Evolutionary conservation across 202 grass and related monocot genomes (phyloP).

Genomic region (Thinopyrum obtusiflorum): DNA sequence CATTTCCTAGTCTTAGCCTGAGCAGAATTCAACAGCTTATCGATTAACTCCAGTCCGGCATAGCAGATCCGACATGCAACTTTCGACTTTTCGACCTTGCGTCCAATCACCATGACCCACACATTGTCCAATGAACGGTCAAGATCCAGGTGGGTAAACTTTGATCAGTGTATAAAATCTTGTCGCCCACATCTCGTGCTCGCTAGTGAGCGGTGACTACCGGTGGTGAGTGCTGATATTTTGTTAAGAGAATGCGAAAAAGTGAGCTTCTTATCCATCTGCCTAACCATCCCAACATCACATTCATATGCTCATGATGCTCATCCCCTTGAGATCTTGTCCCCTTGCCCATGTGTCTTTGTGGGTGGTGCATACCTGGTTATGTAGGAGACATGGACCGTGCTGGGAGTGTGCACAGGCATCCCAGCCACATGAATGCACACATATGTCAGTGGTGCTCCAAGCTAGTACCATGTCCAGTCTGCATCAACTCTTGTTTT

Average conservation of each 20-base stretch:
- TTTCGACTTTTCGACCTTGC: neutral
- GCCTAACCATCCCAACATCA: conserved; percentile 35
- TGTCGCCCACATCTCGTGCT: conserved; percentile 16
- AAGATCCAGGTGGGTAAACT: conserved; percentile 18
- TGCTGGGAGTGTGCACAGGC: conserved; percentile 13
- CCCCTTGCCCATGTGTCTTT: conserved; percentile 8
- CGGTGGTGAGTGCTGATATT: neutral
- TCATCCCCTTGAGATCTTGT: conserved; percentile 27
- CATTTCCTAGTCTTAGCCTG: conserved; percentile 17
- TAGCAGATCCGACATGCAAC: neutral
- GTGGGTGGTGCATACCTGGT: conserved; percentile 30
- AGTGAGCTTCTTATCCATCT: conserved; percentile 27
- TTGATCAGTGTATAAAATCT: conserved; percentile 10
- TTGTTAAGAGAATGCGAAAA: conserved; percentile 25
- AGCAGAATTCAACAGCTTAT: conserved; percentile 28
- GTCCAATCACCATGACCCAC: neutral
- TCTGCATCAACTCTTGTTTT: conserved; percentile 22
- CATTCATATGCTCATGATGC: conserved; percentile 25
- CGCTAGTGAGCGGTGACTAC: conserved; percentile 12
- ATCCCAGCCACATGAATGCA: conserved; percentile 21
- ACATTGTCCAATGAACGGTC: conserved; percentile 1
- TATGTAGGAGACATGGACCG: neutral
- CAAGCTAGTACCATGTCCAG: neutral
- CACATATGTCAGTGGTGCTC: conserved; percentile 1
- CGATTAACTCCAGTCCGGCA: conserved; percentile 9